Evolutionary conservation across 139 green algal species (phyloP).

Genomic region (Coelastrella sp.): DNA sequence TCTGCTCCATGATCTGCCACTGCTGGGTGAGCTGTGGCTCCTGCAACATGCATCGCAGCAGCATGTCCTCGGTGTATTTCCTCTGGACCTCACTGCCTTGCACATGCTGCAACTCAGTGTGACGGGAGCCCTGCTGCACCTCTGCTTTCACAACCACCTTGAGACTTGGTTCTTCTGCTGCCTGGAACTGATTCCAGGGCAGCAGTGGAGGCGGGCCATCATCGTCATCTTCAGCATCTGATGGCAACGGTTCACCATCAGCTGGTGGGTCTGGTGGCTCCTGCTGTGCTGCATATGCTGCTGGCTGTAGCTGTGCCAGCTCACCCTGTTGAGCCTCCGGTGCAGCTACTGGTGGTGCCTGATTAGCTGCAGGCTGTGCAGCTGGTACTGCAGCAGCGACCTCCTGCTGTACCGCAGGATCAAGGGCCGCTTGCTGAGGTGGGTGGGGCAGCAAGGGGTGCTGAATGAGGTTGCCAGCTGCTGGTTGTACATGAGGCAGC

Average conservation of each 20-base stretch:
- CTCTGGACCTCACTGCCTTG: not conserved
- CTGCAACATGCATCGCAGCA: not conserved
- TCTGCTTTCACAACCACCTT: not conserved
- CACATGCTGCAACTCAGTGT: not conserved
- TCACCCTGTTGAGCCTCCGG: not conserved
- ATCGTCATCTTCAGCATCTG: not conserved
- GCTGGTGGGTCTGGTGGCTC: no score
- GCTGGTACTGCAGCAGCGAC: not conserved
- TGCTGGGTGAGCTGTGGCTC: not conserved
- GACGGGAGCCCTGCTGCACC: no score
- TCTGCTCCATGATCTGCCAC: not conserved
- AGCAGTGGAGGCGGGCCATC: not conserved
- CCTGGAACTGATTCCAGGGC: not conserved
- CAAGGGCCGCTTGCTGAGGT: not conserved
- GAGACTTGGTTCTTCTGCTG: not conserved
- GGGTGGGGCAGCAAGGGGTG: not conserved
- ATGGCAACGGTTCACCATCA: not conserved
- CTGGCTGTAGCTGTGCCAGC: not conserved
- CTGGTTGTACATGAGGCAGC: not conserved
- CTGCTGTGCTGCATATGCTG: not conserved
- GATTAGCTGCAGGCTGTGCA: not conserved
- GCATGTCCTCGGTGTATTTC: not conserved
- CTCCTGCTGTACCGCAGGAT: no score
- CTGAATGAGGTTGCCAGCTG: not conserved
- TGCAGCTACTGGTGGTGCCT: not conserved